phyloP scores from a whole-genome alignment of 768 basidiomycete genomes.

The Lactarius sanguifluus region DNA sequence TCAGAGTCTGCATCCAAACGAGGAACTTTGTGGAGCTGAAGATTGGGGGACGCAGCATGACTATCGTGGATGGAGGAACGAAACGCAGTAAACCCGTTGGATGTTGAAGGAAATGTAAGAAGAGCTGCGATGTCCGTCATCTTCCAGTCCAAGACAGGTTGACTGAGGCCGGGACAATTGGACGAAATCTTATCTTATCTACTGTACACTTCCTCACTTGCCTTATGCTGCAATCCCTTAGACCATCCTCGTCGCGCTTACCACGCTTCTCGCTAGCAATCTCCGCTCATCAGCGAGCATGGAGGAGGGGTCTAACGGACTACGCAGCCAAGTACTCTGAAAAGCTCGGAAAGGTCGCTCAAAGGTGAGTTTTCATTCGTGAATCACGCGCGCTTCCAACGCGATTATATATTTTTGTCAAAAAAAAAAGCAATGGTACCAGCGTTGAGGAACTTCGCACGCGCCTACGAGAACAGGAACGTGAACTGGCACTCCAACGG shows the following conservation, averaged over 20 bases:
- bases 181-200: constrained; percentile 22
- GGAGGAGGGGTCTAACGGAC: constrained; percentile 25
- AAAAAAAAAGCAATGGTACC: constrained; percentile 17
- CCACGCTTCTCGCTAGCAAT: neutral
- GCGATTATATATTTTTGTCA: neutral
- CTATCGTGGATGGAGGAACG: constrained; percentile 42
- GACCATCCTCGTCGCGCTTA: neutral
- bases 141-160: neutral
- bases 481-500: constrained; percentile 15
- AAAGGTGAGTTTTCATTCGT: constrained; percentile 51
- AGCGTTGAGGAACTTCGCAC: constrained; percentile 23
- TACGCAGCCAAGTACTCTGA: constrained; percentile 62
- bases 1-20: constrained; percentile 67
- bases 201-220: too few species aligned
- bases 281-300: neutral
- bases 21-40: constrained; percentile 66
- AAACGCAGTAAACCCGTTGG: constrained; percentile 49
- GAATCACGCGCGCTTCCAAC: constrained; percentile 20
- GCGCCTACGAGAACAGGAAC: constrained; percentile 19
- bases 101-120: constrained; percentile 39
- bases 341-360: constrained; percentile 61
- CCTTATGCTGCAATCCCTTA: constrained; percentile 14
- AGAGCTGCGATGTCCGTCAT: constrained; percentile 27
- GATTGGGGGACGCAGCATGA: constrained; percentile 43
- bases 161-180: neutral